Evolutionary conservation across 2,329 filamentous ascomycete genomes (phyloP).

Genomic region (Trichophyton mentagrophytes): DNA sequence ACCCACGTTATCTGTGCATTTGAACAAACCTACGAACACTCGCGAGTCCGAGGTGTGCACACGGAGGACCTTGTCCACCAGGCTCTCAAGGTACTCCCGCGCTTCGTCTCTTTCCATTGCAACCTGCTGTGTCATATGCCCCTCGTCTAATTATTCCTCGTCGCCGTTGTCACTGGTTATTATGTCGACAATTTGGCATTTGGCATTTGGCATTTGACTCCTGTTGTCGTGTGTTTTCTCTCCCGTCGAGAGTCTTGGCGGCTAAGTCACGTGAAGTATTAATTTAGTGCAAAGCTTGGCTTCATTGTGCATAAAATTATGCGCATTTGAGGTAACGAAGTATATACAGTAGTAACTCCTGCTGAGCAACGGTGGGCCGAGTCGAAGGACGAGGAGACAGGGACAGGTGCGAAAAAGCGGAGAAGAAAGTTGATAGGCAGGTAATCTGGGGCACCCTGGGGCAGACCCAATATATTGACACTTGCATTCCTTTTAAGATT

Average conservation of each 20-base stretch:
- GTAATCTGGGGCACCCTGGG: not conserved
- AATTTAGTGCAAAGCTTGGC: too few species aligned
- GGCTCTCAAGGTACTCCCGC: slow-evolving; percentile 37
- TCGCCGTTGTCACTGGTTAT: not conserved
- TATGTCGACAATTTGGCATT: not conserved
- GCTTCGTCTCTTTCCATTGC: slow-evolving; percentile 27
- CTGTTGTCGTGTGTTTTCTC: not conserved
- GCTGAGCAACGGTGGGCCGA: too few species aligned
- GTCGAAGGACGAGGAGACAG: not conserved
- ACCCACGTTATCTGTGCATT: slow-evolving; percentile 82
- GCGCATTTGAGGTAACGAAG: too few species aligned
- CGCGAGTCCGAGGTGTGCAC: slow-evolving; percentile 70
- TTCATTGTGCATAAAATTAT: too few species aligned
- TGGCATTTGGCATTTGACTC: not conserved
- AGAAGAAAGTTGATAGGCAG: not conserved
- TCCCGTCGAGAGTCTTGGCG: not conserved
- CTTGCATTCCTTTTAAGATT: not conserved
- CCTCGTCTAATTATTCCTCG: not conserved
- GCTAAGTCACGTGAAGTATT: too few species aligned
- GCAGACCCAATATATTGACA: not conserved
- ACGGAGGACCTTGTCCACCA: slow-evolving; percentile 67
- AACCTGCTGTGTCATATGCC: not conserved
- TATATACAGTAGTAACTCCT: too few species aligned
- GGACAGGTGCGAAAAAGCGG: not conserved
- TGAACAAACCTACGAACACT: slow-evolving; percentile 81